A percentile compares a stretch with the other conserved stretches of the same genome.
These are phyloP conservation scores for Graphiopsis chlorocephala DNA, from an alignment of 2,329 filamentous ascomycete species.

Conservation along the genomic window DNA sequence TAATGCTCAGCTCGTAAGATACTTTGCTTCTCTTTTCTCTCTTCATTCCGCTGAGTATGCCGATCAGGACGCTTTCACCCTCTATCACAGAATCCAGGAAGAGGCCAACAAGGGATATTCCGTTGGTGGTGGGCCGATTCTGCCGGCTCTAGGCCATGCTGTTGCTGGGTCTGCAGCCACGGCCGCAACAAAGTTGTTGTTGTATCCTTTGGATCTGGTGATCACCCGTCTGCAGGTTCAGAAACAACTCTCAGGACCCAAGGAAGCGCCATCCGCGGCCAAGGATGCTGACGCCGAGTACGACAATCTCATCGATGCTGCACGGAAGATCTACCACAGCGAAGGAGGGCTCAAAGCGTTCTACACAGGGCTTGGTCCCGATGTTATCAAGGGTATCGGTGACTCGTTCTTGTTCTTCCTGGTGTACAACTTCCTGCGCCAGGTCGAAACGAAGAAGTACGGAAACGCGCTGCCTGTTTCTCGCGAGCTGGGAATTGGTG, in stretches of 20 bases:
- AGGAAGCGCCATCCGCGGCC: slow-evolving; percentile 34
- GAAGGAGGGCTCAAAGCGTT: slow-evolving; percentile 71
- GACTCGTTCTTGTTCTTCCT: slow-evolving; percentile 87
- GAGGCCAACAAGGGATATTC: slow-evolving; percentile 15
- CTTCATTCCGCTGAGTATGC: slow-evolving; percentile 18
- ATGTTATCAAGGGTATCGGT: slow-evolving; percentile 48
- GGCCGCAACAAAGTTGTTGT: slow-evolving; percentile 71
- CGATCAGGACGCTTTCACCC: slow-evolving; percentile 29
- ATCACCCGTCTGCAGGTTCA: slow-evolving; percentile 81
- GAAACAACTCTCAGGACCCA: slow-evolving; percentile 51
- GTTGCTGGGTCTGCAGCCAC: slow-evolving; percentile 75
- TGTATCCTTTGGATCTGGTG: slow-evolving; percentile 79
- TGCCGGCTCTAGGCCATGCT: slow-evolving; percentile 79
- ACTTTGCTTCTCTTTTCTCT: slow-evolving; percentile 18
- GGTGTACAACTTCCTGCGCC: slow-evolving; percentile 64
- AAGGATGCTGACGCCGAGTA: slow-evolving; percentile 51
- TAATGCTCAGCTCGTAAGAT: slow-evolving; percentile 30
- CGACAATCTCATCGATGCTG: slow-evolving; percentile 64
- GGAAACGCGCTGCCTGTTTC: slow-evolving; percentile 52
- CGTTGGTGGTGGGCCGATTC: slow-evolving; percentile 38
- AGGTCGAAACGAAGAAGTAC: slow-evolving; percentile 30
- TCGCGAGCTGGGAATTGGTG: slow-evolving; percentile 72
- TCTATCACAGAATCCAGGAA: slow-evolving; percentile 29
- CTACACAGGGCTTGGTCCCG: slow-evolving; percentile 50
- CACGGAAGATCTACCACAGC: slow-evolving; percentile 64